Evolutionary conservation across 1,139 yeast genomes (phyloP), one percentile per base, ranked within the genome.

Genomic region (Hyphopichia burtonii): DNA sequence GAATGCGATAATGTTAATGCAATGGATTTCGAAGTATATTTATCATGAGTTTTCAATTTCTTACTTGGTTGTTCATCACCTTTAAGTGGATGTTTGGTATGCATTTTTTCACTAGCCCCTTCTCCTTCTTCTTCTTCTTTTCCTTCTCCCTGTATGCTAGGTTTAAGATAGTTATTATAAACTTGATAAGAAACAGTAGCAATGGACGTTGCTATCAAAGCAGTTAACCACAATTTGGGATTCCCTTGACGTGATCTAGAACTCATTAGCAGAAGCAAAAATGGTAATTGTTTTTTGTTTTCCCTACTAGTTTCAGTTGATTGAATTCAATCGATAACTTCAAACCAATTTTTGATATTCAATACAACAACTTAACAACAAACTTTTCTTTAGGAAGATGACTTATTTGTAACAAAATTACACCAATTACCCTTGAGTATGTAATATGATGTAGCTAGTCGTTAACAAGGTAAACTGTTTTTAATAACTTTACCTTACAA

Each of bases 1-100:
- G 74, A 65, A 41, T 72, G 71, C 37, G 75, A 70, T 41, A 73
- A 64, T 3, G 78, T 73, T 46, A 73, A 59, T 11, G 75, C 77
- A 30, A 73, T 68, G 20, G 68, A 59, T 51, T 68, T 68, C 42
- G 61, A 59, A 25, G 65, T 56, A 47, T 62, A 68, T 39, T 56
- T 51, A 40, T 25, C 12, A 28, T 58, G 56, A 12, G 48, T 42
- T 27, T 49, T 38, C 23, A 37, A 43, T 17, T 46, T 39, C 25
- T 36, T 20, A 18, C 14, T 34, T 11, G 33, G 33, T 17, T 28
- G 32, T 15, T 28, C 23, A 31, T 28, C 31, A 20, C 3, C 5
- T 7, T 16, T 31, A 5, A 10, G 12, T 31, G 20, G 9, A 31
- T 31, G 20, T 17, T 31, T 31, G 14, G n/a, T 20, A 20, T 18